Evolutionary conservation across 1,284 basidiomycete species (phyloP).

Genomic region (Ceratobasidium sp.): DNA sequence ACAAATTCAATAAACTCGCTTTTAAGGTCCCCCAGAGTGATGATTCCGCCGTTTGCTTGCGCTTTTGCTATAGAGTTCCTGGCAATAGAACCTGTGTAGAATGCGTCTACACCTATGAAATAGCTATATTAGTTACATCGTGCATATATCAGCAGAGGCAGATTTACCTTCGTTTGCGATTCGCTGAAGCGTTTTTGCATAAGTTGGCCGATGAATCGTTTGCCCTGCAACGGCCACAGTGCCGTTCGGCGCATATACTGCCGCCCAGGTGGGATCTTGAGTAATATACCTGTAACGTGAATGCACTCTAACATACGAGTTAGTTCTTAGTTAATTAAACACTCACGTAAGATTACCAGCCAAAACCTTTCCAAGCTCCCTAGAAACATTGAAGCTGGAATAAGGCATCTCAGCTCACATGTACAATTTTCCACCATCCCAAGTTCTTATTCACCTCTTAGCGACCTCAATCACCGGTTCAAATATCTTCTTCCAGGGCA

Average conservation of each 20-base stretch:
- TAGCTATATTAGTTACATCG: neutral
- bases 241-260: constrained; percentile 36
- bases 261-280: constrained; percentile 24
- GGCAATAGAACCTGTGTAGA: constrained; percentile 36
- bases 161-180: constrained; percentile 28
- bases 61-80: constrained; percentile 26
- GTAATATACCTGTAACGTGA: constrained; percentile 14
- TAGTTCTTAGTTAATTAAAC: neutral
- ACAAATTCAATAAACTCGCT: neutral
- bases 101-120: constrained; percentile 4
- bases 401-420: neutral
- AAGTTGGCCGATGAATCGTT: constrained; percentile 28
- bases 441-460: constrained; percentile 11
- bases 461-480: constrained; percentile 21
- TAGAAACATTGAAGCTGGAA: constrained; percentile 13
- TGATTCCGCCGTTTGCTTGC: constrained; percentile 34
- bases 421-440: neutral
- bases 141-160: neutral
- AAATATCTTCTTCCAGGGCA: constrained; percentile 31
- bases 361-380: constrained; percentile 32
- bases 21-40: constrained; percentile 30
- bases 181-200: constrained; percentile 34
- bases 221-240: constrained; percentile 28
- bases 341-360: constrained; percentile 25
- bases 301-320: neutral